Evolutionary conservation across 352 stramenopile species (phyloP).

Genomic region (Phytophthora macrochlamydospora): DNA sequence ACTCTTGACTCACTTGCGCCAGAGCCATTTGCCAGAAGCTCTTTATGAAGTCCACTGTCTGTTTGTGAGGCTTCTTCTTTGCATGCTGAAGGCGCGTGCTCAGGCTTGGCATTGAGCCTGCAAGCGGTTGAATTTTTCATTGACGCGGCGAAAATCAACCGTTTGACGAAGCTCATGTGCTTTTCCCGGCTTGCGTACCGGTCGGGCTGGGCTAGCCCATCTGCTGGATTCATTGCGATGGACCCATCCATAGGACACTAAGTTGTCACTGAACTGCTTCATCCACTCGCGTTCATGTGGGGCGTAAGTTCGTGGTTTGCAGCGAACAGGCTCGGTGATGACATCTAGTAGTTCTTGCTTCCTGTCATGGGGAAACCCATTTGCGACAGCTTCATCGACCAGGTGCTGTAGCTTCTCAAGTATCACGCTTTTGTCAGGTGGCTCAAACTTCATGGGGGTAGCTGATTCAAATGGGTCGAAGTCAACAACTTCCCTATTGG

Average conservation of each 20-base stretch:
- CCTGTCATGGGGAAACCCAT: conserved; percentile 6
- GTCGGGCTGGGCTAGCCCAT: conserved; percentile 4
- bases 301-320: conserved; percentile 11
- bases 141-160: conserved; percentile 8
- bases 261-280: neutral
- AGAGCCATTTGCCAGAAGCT: conserved; percentile 5
- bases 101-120: conserved; percentile 13
- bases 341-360: neutral
- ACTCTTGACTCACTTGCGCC: neutral
- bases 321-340: conserved; percentile 1
- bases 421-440: neutral
- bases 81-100: conserved; percentile 10
- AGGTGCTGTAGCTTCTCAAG: neutral
- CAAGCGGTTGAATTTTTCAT: neutral
- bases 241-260: neutral
- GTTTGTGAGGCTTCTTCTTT: neutral
- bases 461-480: conserved; percentile 3
- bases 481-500: neutral
- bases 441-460: neutral
- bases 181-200: conserved; percentile 5
- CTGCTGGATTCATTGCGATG: conserved; percentile 1
- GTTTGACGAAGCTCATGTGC: conserved; percentile 6
- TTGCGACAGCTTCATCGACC: neutral
- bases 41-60: conserved; percentile 13
- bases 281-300: conserved; percentile 1